Conservation (phyloP, 148 eudicot genomes). For the Silene uniflora region DNA sequence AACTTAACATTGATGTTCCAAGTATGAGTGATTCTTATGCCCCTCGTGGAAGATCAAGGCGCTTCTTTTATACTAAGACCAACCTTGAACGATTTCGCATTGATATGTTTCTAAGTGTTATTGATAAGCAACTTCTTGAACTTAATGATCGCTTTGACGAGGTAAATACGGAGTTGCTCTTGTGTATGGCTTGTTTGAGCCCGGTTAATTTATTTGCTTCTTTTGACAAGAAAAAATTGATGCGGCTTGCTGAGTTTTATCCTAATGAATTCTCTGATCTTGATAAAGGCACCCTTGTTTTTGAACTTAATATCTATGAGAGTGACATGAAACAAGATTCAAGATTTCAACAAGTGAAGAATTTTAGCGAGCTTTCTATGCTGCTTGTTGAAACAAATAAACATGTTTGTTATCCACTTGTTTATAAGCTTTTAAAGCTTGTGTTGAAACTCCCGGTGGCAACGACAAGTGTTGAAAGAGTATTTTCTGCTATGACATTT, state of each 20-base stretch:
- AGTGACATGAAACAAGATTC: neutral
- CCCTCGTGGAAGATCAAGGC: neutral
- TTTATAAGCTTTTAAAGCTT: no score
- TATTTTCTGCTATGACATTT: no score
- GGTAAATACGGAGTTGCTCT: slow-evolving; percentile 4
- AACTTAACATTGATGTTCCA: no score
- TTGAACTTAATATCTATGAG: neutral
- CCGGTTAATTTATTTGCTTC: neutral
- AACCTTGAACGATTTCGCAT: neutral
- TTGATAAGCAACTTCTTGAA: neutral
- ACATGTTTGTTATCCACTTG: no score
- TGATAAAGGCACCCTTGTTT: neutral
- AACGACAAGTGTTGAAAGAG: no score
- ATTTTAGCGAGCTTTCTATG: neutral
- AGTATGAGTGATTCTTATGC: neutral
- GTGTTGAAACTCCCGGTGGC: no score
- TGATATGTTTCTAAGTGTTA: neutral
- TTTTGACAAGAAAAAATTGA: slow-evolving; percentile 15
- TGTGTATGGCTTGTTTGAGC: slow-evolving; percentile 16
- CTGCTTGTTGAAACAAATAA: slow-evolving; percentile 14
- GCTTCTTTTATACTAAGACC: neutral
- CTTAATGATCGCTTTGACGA: slow-evolving; percentile 11
- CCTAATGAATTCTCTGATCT: slow-evolving; percentile 4
- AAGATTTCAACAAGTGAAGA: slow-evolving; percentile 1
- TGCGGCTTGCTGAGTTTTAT: slow-evolving; percentile 9